A percentile compares a stretch with the other conserved stretches of the same genome.
Evolutionary conservation across 2,329 filamentous ascomycete genomes (phyloP).

Genomic region (Blumeriella jaapii): DNA sequence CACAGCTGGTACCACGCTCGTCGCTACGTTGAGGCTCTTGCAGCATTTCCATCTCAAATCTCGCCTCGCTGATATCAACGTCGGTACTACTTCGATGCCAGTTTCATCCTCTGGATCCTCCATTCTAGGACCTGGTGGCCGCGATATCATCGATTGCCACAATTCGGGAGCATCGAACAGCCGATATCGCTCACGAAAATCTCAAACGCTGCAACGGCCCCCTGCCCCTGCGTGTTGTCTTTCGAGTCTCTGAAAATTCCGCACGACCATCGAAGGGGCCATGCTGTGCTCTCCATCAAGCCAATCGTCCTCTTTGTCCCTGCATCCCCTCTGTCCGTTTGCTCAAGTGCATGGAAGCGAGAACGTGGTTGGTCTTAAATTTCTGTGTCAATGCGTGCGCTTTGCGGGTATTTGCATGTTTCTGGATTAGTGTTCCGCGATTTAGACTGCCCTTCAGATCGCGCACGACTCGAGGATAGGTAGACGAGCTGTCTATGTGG

Average conservation of each 20-base stretch:
- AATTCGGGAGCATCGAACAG: too few relatives aligned
- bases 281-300: conserved; percentile 12
- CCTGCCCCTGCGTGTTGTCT: conserved; percentile 7
- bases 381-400: conserved; percentile 16
- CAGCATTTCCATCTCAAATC: neutral
- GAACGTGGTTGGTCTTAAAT: conserved; percentile 23
- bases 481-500: neutral
- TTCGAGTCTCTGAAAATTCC: conserved; percentile 6
- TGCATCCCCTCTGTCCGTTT: conserved; percentile 19
- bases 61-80: neutral
- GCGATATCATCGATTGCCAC: too few relatives aligned
- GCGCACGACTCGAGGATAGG: conserved; percentile 19
- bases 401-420: conserved; percentile 18
- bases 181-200: conserved; percentile 5
- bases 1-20: neutral
- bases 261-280: conserved; percentile 7
- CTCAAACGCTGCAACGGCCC: neutral
- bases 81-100: neutral
- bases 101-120: neutral
- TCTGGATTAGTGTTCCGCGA: too few relatives aligned
- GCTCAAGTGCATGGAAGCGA: conserved; percentile 19
- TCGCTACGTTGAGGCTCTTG: conserved; percentile 1
- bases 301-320: conserved; percentile 13
- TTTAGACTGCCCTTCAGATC: conserved; percentile 15
- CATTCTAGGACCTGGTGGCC: too few relatives aligned